phyloP scores from a whole-genome alignment of 768 basidiomycete species.

The Russula emetica region DNA sequence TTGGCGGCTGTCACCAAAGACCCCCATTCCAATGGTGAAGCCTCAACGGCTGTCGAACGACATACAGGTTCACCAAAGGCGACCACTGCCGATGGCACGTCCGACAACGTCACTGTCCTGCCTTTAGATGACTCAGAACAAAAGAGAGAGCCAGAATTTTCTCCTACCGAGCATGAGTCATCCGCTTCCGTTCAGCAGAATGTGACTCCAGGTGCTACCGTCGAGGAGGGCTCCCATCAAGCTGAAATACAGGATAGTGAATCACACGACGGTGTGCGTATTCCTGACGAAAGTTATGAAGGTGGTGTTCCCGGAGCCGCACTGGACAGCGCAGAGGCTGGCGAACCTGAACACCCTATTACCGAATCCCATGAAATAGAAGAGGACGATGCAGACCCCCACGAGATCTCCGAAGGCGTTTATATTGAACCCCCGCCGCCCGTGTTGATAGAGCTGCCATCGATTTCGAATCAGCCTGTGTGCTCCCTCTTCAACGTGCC shows the following conservation, averaged over 20 bases:
- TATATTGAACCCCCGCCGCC: slow-evolving; percentile 74
- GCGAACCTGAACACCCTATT: neutral
- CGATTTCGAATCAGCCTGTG: slow-evolving; percentile 39
- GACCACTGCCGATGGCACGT: neutral
- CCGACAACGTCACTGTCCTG: neutral
- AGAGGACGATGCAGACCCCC: slow-evolving; percentile 18
- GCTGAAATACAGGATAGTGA: slow-evolving; percentile 6
- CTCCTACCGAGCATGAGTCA: slow-evolving; percentile 3
- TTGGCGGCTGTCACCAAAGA: slow-evolving; percentile 2
- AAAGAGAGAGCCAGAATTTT: neutral
- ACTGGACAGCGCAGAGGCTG: neutral
- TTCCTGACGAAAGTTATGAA: neutral
- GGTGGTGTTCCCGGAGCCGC: neutral
- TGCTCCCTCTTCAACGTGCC: slow-evolving; percentile 30
- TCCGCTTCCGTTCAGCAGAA: neutral
- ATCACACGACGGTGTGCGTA: neutral
- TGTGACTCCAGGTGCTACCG: neutral
- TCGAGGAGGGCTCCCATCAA: neutral
- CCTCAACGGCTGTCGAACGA: neutral
- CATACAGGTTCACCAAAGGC: neutral
- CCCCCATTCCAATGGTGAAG: neutral
- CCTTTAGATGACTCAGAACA: slow-evolving; percentile 8
- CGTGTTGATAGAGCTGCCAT: slow-evolving; percentile 47
- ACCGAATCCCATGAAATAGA: slow-evolving; percentile 8
- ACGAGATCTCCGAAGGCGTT: slow-evolving; percentile 41